Percentiles rank a stretch among this genome's conserved stretches.
Conservation (phyloP, 306 rosid genomes). For the Fragaria nilgerrensis region DNA sequence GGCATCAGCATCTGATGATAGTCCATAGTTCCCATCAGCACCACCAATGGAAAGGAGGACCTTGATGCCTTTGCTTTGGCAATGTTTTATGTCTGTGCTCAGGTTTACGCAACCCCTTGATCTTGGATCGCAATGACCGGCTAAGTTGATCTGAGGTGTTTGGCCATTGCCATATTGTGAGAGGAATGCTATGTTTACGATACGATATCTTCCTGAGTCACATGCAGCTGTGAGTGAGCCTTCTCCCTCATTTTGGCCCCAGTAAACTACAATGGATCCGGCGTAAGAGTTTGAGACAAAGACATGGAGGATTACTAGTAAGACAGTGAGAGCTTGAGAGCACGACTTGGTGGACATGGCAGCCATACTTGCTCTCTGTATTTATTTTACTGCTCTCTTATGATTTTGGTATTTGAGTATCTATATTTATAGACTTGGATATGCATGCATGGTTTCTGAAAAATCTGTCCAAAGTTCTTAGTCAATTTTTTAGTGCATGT, state of each 20-base stretch:
- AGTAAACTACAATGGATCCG: not conserved
- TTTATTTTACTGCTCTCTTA: too few relatives aligned
- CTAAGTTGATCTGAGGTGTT: constrained; percentile 35
- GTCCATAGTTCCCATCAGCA: constrained; percentile 11
- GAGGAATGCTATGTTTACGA: constrained; percentile 22
- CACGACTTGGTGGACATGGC: too few relatives aligned
- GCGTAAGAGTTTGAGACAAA: not conserved
- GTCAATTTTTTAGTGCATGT: too few relatives aligned
- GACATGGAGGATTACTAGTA: too few relatives aligned
- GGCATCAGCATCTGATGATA: constrained; percentile 25
- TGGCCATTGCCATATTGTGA: constrained; percentile 10
- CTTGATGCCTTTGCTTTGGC: constrained; percentile 34
- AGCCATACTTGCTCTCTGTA: too few relatives aligned
- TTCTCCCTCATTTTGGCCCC: not conserved
- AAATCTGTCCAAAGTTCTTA: too few relatives aligned
- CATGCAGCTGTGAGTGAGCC: constrained; percentile 2
- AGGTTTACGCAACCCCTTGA: constrained; percentile 21
- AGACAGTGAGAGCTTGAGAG: too few relatives aligned
- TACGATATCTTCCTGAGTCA: constrained; percentile 12
- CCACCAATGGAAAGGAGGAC: constrained; percentile 44
- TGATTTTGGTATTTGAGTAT: too few relatives aligned
- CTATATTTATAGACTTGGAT: too few relatives aligned
- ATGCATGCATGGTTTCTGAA: too few relatives aligned
- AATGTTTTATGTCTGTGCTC: constrained; percentile 7
- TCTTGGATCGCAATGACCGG: constrained; percentile 40